Evolutionary conservation across 176 grass and related monocot species (phyloP).

Genomic region (Oryza glaberrima): DNA sequence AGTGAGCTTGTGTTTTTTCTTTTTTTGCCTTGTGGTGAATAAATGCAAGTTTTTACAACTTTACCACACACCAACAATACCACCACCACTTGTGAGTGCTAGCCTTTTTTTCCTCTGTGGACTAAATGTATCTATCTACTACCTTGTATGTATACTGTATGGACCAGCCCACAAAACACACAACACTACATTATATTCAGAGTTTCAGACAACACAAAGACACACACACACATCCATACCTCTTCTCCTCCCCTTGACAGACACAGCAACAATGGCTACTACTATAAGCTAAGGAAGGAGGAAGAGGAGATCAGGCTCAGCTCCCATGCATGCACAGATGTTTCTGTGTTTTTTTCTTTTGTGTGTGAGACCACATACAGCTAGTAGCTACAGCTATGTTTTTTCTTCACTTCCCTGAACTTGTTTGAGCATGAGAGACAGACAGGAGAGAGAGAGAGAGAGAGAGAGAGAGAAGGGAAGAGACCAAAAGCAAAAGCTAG

Average conservation of each 20-base stretch:
- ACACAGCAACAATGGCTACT: constrained; percentile 23
- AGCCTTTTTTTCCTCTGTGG: not conserved
- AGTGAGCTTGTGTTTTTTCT: not conserved
- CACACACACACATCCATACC: not conserved
- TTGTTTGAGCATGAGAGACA: constrained; percentile 29
- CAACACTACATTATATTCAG: not conserved
- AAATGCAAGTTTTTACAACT: constrained; percentile 29
- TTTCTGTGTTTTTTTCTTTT: constrained; percentile 7
- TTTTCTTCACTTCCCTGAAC: not conserved
- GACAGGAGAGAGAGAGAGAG: constrained; percentile 1
- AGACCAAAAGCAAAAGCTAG: constrained; percentile 79
- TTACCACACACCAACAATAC: constrained; percentile 16
- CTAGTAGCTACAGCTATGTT: not conserved
- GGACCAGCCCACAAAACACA: constrained; percentile 22
- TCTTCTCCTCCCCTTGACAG: constrained; percentile 3
- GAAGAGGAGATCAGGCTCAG: not conserved
- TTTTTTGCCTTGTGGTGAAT: constrained; percentile 1
- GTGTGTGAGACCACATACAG: not conserved
- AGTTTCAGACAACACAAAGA: not conserved
- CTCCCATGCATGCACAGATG: constrained; percentile 34
- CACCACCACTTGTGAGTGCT: not conserved
- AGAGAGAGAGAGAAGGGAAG: not conserved
- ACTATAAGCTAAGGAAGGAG: constrained; percentile 1
- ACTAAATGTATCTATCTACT: constrained; percentile 22
- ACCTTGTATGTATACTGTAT: not conserved